These are phyloP conservation scores for Dipteronia sinensis DNA, from an alignment of 345 rosid species.

Conservation along the genomic window DNA sequence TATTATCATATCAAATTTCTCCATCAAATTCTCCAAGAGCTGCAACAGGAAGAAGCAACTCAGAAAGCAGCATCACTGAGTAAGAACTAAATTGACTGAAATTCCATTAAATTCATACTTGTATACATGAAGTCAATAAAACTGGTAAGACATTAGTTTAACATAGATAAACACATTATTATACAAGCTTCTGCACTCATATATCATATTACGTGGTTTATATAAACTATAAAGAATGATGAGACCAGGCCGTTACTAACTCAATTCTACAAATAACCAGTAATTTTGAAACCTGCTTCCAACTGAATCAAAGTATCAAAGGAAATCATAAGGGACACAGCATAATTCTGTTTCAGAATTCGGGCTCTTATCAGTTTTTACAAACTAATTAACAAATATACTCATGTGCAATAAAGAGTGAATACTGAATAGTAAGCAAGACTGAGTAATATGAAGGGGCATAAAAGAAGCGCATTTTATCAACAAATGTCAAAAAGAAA, in stretches of 20 bases:
- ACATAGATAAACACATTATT: not conserved
- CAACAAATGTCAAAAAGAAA: not conserved
- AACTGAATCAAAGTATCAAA: not conserved
- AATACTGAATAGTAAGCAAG: not conserved
- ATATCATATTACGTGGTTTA: not conserved
- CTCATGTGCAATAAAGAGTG: not conserved
- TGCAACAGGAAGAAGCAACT: constrained; percentile 38
- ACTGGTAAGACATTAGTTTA: not conserved
- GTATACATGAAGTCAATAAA: constrained; percentile 8
- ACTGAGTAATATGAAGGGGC: not conserved
- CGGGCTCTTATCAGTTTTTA: not conserved
- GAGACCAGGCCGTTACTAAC: constrained; percentile 1
- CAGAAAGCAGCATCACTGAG: constrained; percentile 4
- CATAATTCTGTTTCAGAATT: not conserved
- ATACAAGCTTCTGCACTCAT: not conserved
- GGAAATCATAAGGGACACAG: not conserved
- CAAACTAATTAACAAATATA: not conserved
- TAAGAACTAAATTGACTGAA: not conserved
- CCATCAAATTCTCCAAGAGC: constrained; percentile 82
- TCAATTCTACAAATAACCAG: not conserved
- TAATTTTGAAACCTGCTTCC: not conserved
- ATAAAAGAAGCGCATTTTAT: not conserved
- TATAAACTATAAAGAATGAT: not conserved
- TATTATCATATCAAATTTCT: constrained; percentile 76
- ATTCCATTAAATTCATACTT: not conserved